Evolutionary conservation across 1,284 basidiomycete genomes (phyloP).

Genomic region (Veloporphyrellus conicus): DNA sequence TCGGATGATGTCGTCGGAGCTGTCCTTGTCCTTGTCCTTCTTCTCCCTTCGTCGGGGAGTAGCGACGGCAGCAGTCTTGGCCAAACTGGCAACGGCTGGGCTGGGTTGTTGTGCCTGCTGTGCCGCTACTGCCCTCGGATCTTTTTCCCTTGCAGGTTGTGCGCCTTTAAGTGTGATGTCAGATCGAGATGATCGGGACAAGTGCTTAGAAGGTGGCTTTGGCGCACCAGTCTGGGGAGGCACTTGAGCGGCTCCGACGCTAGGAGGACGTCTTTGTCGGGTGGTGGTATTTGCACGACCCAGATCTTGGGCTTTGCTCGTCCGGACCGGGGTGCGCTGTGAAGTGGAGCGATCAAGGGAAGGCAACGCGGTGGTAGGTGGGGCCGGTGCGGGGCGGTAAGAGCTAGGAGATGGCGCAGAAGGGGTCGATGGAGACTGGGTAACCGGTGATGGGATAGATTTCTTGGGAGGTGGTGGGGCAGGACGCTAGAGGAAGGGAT

Average conservation of each 20-base stretch:
- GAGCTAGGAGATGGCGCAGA: constrained; percentile 42
- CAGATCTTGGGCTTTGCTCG: constrained; percentile 49
- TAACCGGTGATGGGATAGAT: constrained; percentile 33
- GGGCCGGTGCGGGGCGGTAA: constrained; percentile 66
- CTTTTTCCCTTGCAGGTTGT: constrained; percentile 33
- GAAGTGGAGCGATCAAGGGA: constrained; percentile 74
- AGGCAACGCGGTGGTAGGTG: constrained; percentile 54
- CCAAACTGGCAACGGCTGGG: constrained; percentile 44
- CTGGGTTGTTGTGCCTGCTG: constrained; percentile 45
- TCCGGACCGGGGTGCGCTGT: constrained; percentile 58
- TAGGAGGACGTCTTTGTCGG: constrained; percentile 31
- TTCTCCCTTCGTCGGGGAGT: constrained; percentile 84
- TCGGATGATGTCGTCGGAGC: constrained; percentile 87
- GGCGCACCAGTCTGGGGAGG: constrained; percentile 29
- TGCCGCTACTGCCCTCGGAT: constrained; percentile 32
- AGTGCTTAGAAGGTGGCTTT: constrained; percentile 42
- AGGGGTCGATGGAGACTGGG: constrained; percentile 33
- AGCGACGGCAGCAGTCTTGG: constrained; percentile 63
- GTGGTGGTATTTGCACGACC: constrained; percentile 65
- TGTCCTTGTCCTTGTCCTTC: constrained; percentile 75
- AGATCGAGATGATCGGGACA: constrained; percentile 51
- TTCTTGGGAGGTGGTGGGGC: constrained; percentile 57
- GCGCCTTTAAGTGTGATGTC: constrained; percentile 49
- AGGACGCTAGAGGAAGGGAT: constrained; percentile 39
- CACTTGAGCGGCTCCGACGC: constrained; percentile 19